Evolutionary conservation across 805 yeast species (phyloP).

Genomic region (Saturnispora halmiae): DNA sequence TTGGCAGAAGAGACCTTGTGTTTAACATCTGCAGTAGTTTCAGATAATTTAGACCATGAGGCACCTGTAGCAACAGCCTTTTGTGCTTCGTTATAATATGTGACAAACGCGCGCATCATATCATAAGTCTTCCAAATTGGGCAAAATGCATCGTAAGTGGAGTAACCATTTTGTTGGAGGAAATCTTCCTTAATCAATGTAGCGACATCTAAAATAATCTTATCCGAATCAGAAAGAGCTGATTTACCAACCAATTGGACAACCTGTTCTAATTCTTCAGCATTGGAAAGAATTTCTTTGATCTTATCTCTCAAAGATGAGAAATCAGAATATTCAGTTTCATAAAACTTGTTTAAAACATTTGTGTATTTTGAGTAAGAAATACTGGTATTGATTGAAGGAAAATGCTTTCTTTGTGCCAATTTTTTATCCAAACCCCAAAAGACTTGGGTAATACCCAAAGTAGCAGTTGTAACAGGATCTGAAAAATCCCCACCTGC

Average conservation of each 20-base stretch:
- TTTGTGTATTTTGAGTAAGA: conserved; percentile 95
- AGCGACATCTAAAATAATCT: conserved; percentile 91
- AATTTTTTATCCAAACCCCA: conserved; percentile 99
- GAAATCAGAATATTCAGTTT: conserved; percentile 80
- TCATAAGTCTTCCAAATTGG: conserved; percentile 98
- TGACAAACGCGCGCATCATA: conserved; percentile 92
- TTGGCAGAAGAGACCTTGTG: conserved; percentile 91
- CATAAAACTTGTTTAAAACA: conserved; percentile 80
- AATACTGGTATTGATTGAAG: conserved; percentile 91
- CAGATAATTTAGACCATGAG: conserved; percentile 86
- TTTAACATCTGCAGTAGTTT: conserved; percentile 82
- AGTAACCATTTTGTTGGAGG: conserved; percentile 98
- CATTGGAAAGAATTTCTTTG: conserved; percentile 89
- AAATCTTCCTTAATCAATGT: conserved; percentile 91
- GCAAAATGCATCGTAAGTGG: conserved; percentile 96
- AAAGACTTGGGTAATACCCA: conserved; percentile 99
- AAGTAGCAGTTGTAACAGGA: conserved; percentile 96
- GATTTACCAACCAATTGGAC: conserved; percentile 99
- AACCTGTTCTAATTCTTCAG: conserved; percentile 98
- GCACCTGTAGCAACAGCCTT: conserved; percentile 92
- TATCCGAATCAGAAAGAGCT: conserved; percentile 92
- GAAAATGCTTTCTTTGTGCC: conserved; percentile 99
- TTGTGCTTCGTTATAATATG: conserved; percentile 95
- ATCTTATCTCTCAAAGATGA: conserved; percentile 84
- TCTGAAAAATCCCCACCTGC: conserved; percentile 99